Evolutionary conservation across 2,329 filamentous ascomycete species (phyloP), one percentile per base, ranked within the genome.

Genomic region (Neurospora crassa): DNA sequence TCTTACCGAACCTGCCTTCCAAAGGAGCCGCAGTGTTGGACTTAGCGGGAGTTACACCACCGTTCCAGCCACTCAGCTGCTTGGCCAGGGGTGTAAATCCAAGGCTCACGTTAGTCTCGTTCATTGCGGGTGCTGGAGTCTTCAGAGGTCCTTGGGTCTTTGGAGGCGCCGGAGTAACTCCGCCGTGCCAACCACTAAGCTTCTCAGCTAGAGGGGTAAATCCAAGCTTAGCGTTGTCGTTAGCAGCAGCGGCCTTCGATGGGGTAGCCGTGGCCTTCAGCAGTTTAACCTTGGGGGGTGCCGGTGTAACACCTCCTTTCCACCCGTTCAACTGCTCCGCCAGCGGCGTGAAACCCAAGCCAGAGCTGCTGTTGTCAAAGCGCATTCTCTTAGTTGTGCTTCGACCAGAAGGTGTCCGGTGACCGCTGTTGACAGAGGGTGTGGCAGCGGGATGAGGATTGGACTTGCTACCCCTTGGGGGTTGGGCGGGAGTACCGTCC

Each of bases 1-100:
- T 63, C 18, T 29, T 29, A 18, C 24, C 3, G 7, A 34, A 6
- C 8, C 53, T 34, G 53, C 53, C 18, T n/a, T 63, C 53, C 53
- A 63, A 18, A 74, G 78, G 67, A 68, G 77, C 74, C 74, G 79
- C 42, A 74, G 76, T 70, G 74, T 75, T 29, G 63, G 75, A 70
- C 73, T 86, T 85, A 6, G 79, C 76, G 2, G 89, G 88, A 74
- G 87, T 91, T 34, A 83, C 72, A 24, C 74, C 83, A 1, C 90
- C 84, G 74, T 85, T 85, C 91, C 91, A 93, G 34, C 85, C 83
- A 72, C 82, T 85, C 5, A 92, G 81, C 75, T 90, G 86, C 45
- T 86, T 82, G 4, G 88, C 88, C 45, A 93, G 81, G 34, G 89
- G 88, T 1, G 89, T 91, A 73, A 92, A 90, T 1, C 89, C 88